A percentile compares a stretch with the other conserved stretches of the same genome.
Evolutionary conservation across 1,284 basidiomycete species (phyloP).

Genomic region (Peniophora sp.): DNA sequence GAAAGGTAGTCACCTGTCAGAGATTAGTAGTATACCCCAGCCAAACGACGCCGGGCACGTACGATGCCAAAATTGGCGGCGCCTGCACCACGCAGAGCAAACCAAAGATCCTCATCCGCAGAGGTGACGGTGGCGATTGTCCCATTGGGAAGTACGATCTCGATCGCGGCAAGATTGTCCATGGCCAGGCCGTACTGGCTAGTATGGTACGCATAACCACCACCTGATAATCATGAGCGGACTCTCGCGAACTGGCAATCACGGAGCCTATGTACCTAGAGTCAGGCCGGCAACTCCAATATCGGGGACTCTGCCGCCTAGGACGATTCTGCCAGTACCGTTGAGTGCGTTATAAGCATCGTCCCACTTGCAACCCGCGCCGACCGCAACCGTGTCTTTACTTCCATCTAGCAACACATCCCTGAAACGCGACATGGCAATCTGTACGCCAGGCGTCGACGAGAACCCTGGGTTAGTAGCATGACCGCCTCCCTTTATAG

Average conservation of each 20-base stretch:
- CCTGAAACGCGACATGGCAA: constrained; percentile 44
- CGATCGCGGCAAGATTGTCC: constrained; percentile 37
- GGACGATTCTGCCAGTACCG: constrained; percentile 36
- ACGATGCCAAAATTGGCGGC: neutral
- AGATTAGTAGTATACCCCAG: constrained; percentile 6
- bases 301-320: constrained; percentile 44
- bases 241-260: neutral
- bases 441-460: constrained; percentile 48
- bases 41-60: neutral
- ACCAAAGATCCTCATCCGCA: constrained; percentile 34
- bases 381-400: constrained; percentile 34
- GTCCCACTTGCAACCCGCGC: constrained; percentile 50
- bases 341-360: constrained; percentile 44
- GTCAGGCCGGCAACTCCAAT: constrained; percentile 49
- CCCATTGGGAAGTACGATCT: constrained; percentile 43
- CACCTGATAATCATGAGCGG: constrained; percentile 10
- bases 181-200: constrained; percentile 44
- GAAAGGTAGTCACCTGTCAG: constrained; percentile 11
- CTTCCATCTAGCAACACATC: constrained; percentile 32
- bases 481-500: constrained; percentile 48
- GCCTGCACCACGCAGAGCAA: constrained; percentile 23
- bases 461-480: constrained; percentile 41
- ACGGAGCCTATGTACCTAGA: constrained; percentile 25
- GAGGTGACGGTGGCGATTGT: constrained; percentile 29
- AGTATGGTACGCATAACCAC: constrained; percentile 47